These are phyloP conservation scores for Coemansia pectinata DNA, from an alignment of 192 early-diverging fungal species.

Conservation along the genomic window DNA sequence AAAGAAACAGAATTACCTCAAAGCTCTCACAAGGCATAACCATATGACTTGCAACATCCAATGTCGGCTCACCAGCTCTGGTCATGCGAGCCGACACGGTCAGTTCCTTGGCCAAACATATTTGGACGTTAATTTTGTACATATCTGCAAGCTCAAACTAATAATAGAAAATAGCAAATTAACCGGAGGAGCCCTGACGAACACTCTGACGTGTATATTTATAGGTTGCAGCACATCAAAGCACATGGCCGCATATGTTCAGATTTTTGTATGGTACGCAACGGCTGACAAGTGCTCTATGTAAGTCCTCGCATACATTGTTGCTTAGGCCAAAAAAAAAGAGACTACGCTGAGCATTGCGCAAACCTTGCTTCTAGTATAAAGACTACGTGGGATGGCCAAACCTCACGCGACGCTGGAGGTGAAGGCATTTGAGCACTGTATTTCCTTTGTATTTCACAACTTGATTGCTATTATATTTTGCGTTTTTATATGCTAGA, in stretches of 20 bases:
- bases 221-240: slow-evolving; percentile 3
- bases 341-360: background rate
- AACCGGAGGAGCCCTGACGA: background rate
- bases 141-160: background rate
- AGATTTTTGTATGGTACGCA: background rate
- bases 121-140: background rate
- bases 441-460: background rate
- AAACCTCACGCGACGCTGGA: background rate
- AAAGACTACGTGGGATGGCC: background rate
- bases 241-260: background rate
- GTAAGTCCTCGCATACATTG: slow-evolving; percentile 7
- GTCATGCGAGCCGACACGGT: background rate
- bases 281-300: slow-evolving; percentile 4
- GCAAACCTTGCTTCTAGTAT: background rate
- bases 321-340: background rate
- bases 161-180: background rate
- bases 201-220: background rate
- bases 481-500: background rate
- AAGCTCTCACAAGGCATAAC: background rate
- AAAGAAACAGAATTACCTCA: background rate
- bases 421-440: background rate
- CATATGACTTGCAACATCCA: background rate
- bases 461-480: background rate
- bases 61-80: slow-evolving; percentile 2
- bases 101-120: background rate